Evolutionary conservation across 2,329 filamentous ascomycete species (phyloP).

Genomic region (Microdochium nivale): DNA sequence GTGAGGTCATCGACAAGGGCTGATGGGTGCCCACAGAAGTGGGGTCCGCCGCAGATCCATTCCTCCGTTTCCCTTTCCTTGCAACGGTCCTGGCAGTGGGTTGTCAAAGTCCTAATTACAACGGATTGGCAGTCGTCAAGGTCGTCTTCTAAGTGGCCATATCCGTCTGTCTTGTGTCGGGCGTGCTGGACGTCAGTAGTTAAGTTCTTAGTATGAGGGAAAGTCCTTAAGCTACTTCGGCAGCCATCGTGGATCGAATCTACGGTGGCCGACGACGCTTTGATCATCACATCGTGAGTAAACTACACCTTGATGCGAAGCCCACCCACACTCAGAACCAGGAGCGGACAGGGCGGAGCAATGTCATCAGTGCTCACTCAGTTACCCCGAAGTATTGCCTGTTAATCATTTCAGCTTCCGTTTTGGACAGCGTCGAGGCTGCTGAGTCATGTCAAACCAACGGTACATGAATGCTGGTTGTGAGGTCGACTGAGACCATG

Average conservation of each 20-base stretch:
- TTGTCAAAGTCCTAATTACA: background rate
- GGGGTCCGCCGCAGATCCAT: background rate
- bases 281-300: background rate
- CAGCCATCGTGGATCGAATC: too few relatives aligned
- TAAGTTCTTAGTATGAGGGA: too few relatives aligned
- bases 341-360: background rate
- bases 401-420: background rate
- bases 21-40: background rate
- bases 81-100: background rate
- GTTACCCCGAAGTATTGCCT: background rate
- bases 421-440: too few relatives aligned
- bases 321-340: background rate
- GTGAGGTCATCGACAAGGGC: conserved; percentile 1
- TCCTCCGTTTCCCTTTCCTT: background rate
- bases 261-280: too few relatives aligned
- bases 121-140: background rate
- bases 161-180: too few relatives aligned
- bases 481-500: too few relatives aligned
- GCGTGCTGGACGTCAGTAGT: too few relatives aligned
- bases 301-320: background rate
- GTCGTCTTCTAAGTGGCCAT: too few relatives aligned
- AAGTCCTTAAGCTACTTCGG: too few relatives aligned
- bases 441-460: too few relatives aligned
- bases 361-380: background rate
- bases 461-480: too few relatives aligned